Base-by-base conservation (phyloP, 2,329 filamentous ascomycete species). In the Botrytis paeoniae region DNA sequence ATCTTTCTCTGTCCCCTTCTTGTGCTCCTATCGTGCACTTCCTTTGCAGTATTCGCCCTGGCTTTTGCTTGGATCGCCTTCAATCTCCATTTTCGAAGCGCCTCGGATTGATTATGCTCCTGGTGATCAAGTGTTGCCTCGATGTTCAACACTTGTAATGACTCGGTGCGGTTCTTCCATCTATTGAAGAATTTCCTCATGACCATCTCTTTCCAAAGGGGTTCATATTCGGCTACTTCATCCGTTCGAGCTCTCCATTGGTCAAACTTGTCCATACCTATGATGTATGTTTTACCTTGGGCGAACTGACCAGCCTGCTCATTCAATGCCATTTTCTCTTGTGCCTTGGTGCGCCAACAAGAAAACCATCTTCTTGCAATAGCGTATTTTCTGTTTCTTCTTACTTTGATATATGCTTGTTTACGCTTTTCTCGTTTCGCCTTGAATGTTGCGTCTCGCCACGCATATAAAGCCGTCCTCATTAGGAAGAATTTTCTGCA, bases 1-100 rank as follows among this genome's bases (percentile, higher is more conserved):
- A 81, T 81, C 72, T 78, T 81, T 66, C 80, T 79, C 72, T 81
- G 80, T 41, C 75, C 76, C 73, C 76, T 78, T 74, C 78, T 81
- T 29, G 75, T 73, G 73, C 79, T 80, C 74, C 78, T 81, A 62
- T 81, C 79, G 9, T 75, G 73, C 69, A 81, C 73, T 62, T 81
- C 79, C 35, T 73, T 63, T 37, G 79, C 79, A 68, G 77, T 78
- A 48, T 77, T 78, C 48, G 73, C 69, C 43, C 79, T 78, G 41
- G 77, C 75, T 68, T 76, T 74, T 62, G 77, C 22, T 63, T 80
- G 78, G n/a, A 81, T 76, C n/a, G 74, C 70, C 35, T 66, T 59
- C 25, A 80, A 74, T 69, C 76, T 79, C 80, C 80, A 81, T 71
- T 79, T 80, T 73, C 78, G 80, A 59, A 81, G 70, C 29, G 74